These are phyloP conservation scores for Colletotrichum lupini DNA, from an alignment of 2,329 filamentous ascomycete species.

Conservation along the genomic window DNA sequence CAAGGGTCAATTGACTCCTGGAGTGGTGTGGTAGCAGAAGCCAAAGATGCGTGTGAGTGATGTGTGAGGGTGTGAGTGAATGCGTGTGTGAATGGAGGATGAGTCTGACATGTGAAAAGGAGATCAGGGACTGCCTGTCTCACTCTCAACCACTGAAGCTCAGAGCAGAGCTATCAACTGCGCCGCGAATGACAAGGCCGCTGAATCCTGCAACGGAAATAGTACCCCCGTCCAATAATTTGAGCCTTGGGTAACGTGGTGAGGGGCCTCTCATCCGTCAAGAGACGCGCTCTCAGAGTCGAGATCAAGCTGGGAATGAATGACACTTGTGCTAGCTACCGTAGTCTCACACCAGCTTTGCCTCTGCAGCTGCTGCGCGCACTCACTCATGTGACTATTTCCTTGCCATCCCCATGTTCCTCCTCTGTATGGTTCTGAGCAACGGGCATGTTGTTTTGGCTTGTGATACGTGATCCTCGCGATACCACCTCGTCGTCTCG, in stretches of 20 bases:
- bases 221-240: conserved; percentile 14
- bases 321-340: not conserved
- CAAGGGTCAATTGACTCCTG: conserved; percentile 22
- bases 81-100: not conserved
- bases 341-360: not conserved
- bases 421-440: not conserved
- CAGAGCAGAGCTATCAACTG: not conserved
- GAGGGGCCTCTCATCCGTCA: not conserved
- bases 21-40: conserved; percentile 17
- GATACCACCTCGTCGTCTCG: conserved; percentile 2
- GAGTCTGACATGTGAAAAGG: conserved; percentile 32
- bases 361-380: not conserved
- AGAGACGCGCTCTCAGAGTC: not conserved
- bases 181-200: conserved; percentile 1
- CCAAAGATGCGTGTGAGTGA: not conserved
- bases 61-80: not conserved
- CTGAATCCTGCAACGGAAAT: conserved; percentile 28
- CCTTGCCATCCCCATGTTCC: not conserved
- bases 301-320: not conserved
- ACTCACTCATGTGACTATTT: conserved; percentile 4
- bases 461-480: not conserved
- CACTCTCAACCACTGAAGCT: not conserved
- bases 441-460: not conserved
- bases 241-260: conserved; percentile 7
- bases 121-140: not conserved